Base-by-base conservation (phyloP, 116 monocot species). In the Zostera marina region DNA sequence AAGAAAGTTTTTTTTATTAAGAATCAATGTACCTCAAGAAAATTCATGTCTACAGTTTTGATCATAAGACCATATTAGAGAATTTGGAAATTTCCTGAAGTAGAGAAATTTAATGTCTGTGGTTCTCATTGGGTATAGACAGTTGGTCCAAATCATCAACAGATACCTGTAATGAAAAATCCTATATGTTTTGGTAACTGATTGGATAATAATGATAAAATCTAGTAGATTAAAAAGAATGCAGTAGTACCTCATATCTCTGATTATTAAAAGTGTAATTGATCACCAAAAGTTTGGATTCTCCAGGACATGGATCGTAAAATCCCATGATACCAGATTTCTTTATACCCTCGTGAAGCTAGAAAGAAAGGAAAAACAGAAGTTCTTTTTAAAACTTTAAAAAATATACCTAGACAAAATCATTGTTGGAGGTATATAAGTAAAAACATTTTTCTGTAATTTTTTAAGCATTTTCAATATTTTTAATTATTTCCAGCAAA, bases 321-420 rank as follows among this genome's bases (percentile, higher is more conserved):
- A 98, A 98, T 11, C 98, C 98, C 98, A 98, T 98, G 66, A 98
- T 83, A 55, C 98, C 90, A 5, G 98, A 80, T 58, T 98, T 98
- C 73, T 83, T 98, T 53, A 90, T 83, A 52, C 98, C 98, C 44
- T 77, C 72, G 43, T 85, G 98, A 74, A 98, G 90, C 98, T 98
- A 72, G 60, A 69, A 9, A 11, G 23, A 15, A 58, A 58, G 8
- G 11, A 8, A 61, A 61, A 47, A 14, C 6, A 60, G 24, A 26
- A 46, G 14, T 25, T 61, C 47, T 39, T 56, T 14, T 15, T 32
- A 14, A 21, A 26, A 32, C 32, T 5, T 32, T 32, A 32, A 32
- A 32, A 32, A 3, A 32, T 32, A 32, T 32, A 32, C 5, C 32
- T 5, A 32, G 32, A 32, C 32, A 5, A 32, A 32, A 3, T 32